Evolutionary conservation across 305 asterid genomes (phyloP).

Genomic region (Fraxinus baroniana): DNA sequence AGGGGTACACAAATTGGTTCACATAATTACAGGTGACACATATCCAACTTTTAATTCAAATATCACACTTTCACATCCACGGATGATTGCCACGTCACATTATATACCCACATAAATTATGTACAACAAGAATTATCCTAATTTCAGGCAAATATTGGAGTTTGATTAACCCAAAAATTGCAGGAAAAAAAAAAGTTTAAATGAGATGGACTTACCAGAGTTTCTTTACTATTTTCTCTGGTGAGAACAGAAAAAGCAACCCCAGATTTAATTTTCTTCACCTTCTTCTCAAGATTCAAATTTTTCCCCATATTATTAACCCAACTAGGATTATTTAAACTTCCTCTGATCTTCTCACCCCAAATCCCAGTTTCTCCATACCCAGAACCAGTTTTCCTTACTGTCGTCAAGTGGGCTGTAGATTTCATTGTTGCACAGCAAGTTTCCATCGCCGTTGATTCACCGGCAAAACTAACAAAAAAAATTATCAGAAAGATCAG

Average conservation of each 20-base stretch:
- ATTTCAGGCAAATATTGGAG: background rate
- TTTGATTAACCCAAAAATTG: background rate
- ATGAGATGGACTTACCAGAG: slow-evolving; percentile 41
- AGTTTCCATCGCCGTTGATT: slow-evolving; percentile 52
- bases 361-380: slow-evolving; percentile 53
- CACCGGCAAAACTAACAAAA: slow-evolving; percentile 27
- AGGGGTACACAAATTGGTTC: no score
- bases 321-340: slow-evolving; percentile 31
- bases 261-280: slow-evolving; percentile 50
- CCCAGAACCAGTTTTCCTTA: slow-evolving; percentile 30
- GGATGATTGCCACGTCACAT: no score
- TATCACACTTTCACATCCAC: no score
- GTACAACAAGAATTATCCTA: no score
- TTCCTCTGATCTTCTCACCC: slow-evolving; percentile 56
- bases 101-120: no score
- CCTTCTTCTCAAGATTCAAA: slow-evolving; percentile 45
- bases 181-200: background rate
- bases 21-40: no score
- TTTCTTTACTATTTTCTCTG: slow-evolving; percentile 52
- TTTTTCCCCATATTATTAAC: slow-evolving; percentile 39
- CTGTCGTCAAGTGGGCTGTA: slow-evolving; percentile 38
- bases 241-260: slow-evolving; percentile 74
- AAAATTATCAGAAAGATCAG: slow-evolving; percentile 1
- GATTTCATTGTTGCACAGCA: slow-evolving; percentile 54
- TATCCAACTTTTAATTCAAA: no score